Conservation (phyloP, 2,329 filamentous ascomycete genomes). For the Daldinia sp. region DNA sequence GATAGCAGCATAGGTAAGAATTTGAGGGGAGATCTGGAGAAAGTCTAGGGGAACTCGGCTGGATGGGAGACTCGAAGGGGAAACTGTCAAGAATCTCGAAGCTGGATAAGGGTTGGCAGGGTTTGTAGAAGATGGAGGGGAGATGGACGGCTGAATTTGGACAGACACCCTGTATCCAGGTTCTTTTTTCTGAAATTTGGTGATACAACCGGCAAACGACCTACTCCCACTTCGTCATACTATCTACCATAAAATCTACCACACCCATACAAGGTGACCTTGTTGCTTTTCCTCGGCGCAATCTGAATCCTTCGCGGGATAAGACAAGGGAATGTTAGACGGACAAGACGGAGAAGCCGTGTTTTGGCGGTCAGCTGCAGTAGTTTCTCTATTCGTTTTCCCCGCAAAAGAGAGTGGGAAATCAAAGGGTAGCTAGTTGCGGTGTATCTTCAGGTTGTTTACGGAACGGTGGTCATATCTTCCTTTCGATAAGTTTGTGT, state of each 20-base stretch:
- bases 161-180: constrained; percentile 41
- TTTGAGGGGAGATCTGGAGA: constrained; percentile 16
- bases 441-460: constrained; percentile 22
- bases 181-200: constrained; percentile 39
- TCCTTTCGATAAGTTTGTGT: constrained; percentile 25
- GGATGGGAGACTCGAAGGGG: constrained; percentile 21
- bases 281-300: constrained; percentile 36
- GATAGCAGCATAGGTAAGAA: constrained; percentile 31
- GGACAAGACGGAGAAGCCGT: constrained; percentile 13
- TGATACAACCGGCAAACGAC: constrained; percentile 45
- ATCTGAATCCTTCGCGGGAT: constrained; percentile 40
- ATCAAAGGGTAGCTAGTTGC: neutral
- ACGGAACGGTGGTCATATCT: constrained; percentile 19
- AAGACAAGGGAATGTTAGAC: constrained; percentile 15
- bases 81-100: constrained; percentile 26
- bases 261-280: constrained; percentile 36
- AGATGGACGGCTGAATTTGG: constrained; percentile 43
- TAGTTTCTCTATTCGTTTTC: constrained; percentile 20
- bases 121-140: constrained; percentile 45
- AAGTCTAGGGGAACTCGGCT: constrained; percentile 16
- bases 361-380: constrained; percentile 41
- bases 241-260: constrained; percentile 32
- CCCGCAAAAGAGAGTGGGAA: constrained; percentile 19
- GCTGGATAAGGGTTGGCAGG: constrained; percentile 38
- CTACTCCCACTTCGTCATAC: constrained; percentile 29